Evolutionary conservation across 1,284 basidiomycete genomes (phyloP), one percentile per base, ranked within the genome.

Genomic region (Lentinula novae-zelandiae): DNA sequence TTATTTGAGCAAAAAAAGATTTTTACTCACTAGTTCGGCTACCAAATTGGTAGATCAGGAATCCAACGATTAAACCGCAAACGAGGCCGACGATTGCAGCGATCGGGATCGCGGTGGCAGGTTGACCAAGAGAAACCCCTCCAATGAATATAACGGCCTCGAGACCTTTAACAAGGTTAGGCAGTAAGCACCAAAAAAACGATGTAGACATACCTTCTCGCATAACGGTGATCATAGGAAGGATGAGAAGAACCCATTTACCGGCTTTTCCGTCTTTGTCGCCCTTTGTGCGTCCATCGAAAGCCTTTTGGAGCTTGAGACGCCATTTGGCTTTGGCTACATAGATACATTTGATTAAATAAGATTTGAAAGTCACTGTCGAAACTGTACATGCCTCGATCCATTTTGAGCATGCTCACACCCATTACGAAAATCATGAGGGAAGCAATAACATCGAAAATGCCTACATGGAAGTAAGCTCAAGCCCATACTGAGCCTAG

Each of bases 71-170:
- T 53, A 90, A 73, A 31, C 95, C 95, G 60, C 84, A 83, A 57
- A 93, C 72, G 61, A 97, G 76, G 50, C 94, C 95, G 40, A 89
- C 84, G 63, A 97, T 88, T 57, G 93, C 85, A 5, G 95, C 90
- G 54, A 97, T 87, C 1, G 95, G 95, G 68, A 97, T 96, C 4
- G 94, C 84, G 1, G 81, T 84, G 2, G 91, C 95, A 2, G 85
- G 78, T 69, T 92, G 83, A 42, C 88, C 88, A 50, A 97, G 86
- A 1, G 94, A 87, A 48, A 96, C 95, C 61, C 95, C 95, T 17
- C 95, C 92, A 57, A 97, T 93, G 70, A 97, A 97, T 64, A 98
- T 81, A 62, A 97, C 89, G 1, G 92, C 94, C 74, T 98, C 95
- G 66, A 97, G 81, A 58, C 86, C 83, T 85, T 65, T 53, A 36